Conservation (phyloP, 2,329 filamentous ascomycete species). For the Alternaria triticimaculans region DNA sequence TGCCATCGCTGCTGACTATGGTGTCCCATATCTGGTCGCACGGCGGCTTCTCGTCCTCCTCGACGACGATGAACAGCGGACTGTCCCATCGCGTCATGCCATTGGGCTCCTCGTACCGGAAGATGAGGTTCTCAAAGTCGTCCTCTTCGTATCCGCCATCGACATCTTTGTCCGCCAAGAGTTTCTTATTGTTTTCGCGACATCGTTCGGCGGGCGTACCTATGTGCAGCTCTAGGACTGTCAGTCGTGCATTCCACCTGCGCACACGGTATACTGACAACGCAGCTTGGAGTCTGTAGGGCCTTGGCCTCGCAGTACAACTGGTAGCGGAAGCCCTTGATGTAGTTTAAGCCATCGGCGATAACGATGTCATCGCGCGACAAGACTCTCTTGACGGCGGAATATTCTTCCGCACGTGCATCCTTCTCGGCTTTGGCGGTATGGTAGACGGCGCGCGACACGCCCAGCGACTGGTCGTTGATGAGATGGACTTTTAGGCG, state of each 20-base stretch:
- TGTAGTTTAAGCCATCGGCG: slow-evolving; percentile 83
- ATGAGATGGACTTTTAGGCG: slow-evolving; percentile 74
- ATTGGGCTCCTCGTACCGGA: slow-evolving; percentile 86
- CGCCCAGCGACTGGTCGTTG: slow-evolving; percentile 73
- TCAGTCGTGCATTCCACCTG: slow-evolving; percentile 31
- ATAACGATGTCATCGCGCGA: slow-evolving; percentile 77
- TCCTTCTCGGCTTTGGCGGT: slow-evolving; percentile 83
- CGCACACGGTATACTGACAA: slow-evolving; percentile 58
- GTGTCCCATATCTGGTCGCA: slow-evolving; percentile 78
- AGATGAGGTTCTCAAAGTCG: slow-evolving; percentile 81
- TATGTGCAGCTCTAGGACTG: slow-evolving; percentile 60
- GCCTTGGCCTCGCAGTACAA: slow-evolving; percentile 86
- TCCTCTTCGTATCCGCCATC: slow-evolving; percentile 60
- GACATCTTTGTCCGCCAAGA: slow-evolving; percentile 54
- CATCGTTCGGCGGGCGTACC: slow-evolving; percentile 64
- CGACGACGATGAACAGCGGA: slow-evolving; percentile 79
- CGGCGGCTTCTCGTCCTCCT: slow-evolving; percentile 73
- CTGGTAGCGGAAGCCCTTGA: slow-evolving; percentile 89
- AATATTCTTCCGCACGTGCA: slow-evolving; percentile 76
- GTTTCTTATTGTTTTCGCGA: slow-evolving; percentile 64
- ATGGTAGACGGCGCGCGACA: slow-evolving; percentile 75
- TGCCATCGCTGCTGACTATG: slow-evolving; percentile 65
- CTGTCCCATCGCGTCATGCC: slow-evolving; percentile 85
- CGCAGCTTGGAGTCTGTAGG: slow-evolving; percentile 74
- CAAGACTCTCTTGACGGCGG: slow-evolving; percentile 77